A percentile compares a stretch with the other conserved stretches of the same genome.
phyloP scores from a whole-genome alignment of 2,329 filamentous ascomycete genomes.

The Curvularia sp. region DNA sequence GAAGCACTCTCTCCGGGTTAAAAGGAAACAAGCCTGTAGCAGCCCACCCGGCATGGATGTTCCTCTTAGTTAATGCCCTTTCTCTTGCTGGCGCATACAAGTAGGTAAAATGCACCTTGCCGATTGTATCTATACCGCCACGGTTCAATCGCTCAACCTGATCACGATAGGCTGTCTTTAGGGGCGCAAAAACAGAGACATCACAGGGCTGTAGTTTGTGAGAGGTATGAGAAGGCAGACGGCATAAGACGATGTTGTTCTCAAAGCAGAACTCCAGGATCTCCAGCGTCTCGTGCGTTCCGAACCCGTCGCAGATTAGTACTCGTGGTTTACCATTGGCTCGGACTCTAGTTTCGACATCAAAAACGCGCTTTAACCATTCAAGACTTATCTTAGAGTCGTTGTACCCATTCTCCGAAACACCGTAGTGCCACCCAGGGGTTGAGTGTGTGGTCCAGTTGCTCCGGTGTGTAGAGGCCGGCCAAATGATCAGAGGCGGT shows the following conservation, averaged over 20 bases:
- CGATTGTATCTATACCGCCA: constrained; percentile 15
- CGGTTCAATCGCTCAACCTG: constrained; percentile 17
- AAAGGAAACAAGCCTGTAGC: constrained; percentile 39
- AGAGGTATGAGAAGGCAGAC: too few relatives aligned
- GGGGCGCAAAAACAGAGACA: neutral
- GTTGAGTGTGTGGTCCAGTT: too few relatives aligned
- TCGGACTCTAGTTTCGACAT: neutral
- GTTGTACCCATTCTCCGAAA: too few relatives aligned
- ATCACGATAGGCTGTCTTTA: constrained; percentile 2
- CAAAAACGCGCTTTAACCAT: constrained; percentile 2
- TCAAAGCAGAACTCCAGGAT: constrained; percentile 42
- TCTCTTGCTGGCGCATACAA: constrained; percentile 33
- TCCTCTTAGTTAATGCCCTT: constrained; percentile 34
- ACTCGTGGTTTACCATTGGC: neutral
- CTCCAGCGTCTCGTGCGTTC: constrained; percentile 47
- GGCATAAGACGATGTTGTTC: constrained; percentile 40
- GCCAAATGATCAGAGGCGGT: too few relatives aligned
- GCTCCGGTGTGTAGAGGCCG: too few relatives aligned
- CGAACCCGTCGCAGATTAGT: too few relatives aligned
- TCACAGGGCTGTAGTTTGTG: too few relatives aligned
- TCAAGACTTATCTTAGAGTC: neutral
- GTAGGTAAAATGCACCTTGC: constrained; percentile 27
- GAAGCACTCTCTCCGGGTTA: constrained; percentile 41
- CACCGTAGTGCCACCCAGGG: too few relatives aligned
- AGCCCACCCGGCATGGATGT: constrained; percentile 38